Conservation (phyloP, 805 yeast genomes). For the Crinitomyces ghanaensis region DNA sequence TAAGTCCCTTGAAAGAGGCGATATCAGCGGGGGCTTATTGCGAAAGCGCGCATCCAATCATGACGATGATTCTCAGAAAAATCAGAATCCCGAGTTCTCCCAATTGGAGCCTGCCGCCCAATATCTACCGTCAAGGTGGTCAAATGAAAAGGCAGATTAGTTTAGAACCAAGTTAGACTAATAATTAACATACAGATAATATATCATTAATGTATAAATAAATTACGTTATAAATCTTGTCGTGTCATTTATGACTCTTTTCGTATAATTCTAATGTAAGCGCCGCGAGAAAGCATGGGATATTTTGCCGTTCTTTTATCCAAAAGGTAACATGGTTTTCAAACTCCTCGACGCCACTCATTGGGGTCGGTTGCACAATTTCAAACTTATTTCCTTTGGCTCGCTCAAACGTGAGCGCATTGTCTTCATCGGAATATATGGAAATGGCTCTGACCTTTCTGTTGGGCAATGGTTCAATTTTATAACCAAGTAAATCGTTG, state of each 20-base stretch:
- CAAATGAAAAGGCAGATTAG: no score
- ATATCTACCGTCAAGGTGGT: no score
- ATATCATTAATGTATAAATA: constrained; percentile 3
- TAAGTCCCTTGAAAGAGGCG: constrained; percentile 3
- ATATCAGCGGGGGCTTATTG: no score
- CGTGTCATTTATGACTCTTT: constrained; percentile 20
- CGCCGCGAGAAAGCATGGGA: constrained; percentile 71
- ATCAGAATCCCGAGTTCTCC: no score
- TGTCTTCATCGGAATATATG: constrained; percentile 31
- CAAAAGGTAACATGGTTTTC: constrained; percentile 50
- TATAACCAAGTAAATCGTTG: constrained; percentile 58
- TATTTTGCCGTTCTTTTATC: constrained; percentile 56
- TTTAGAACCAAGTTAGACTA: no score
- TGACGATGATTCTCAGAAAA: no score
- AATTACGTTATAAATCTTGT: constrained; percentile 7
- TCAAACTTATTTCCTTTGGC: constrained; percentile 40
- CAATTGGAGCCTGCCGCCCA: no score
- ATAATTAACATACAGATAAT: not conserved
- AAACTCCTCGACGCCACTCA: no score
- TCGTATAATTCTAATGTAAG: constrained; percentile 58
- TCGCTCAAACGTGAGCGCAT: constrained; percentile 44
- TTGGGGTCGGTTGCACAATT: no score
- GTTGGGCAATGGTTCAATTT: constrained; percentile 52
- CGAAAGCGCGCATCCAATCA: no score
- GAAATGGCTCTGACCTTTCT: constrained; percentile 44